These are phyloP conservation scores for Fusarium oxysporum DNA, from an alignment of 2,329 filamentous ascomycete species.

Conservation along the genomic window DNA sequence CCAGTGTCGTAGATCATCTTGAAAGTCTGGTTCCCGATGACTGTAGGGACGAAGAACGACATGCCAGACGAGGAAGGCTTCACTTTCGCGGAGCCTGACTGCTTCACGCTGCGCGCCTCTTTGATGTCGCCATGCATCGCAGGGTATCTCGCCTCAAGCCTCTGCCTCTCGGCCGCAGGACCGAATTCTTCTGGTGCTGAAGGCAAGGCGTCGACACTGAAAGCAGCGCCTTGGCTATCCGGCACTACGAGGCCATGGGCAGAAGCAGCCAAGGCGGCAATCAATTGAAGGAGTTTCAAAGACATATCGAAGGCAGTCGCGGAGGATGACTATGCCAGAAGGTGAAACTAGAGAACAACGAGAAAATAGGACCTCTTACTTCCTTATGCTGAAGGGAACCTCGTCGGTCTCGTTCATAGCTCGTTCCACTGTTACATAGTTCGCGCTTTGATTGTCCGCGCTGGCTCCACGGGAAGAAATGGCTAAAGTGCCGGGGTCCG, in stretches of 20 bases:
- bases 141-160: neutral
- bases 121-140: fast-evolving
- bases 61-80: neutral
- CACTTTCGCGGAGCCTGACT: too few relatives aligned
- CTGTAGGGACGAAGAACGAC: neutral
- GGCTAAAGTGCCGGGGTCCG: neutral
- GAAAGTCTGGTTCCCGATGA: neutral
- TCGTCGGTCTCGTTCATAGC: neutral
- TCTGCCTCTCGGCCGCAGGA: neutral
- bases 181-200: neutral
- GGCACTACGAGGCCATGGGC: neutral
- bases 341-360: too few relatives aligned
- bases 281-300: neutral
- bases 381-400: neutral
- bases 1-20: neutral
- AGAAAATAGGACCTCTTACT: neutral
- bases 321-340: fast-evolving
- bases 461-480: neutral
- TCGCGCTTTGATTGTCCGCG: neutral
- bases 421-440: neutral
- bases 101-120: neutral
- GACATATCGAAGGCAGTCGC: neutral
- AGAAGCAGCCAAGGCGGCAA: neutral
- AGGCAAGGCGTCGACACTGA: neutral
- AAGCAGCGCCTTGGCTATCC: neutral